phyloP scores from a whole-genome alignment of 257 asterid genomes.

The Solanum chilense region DNA sequence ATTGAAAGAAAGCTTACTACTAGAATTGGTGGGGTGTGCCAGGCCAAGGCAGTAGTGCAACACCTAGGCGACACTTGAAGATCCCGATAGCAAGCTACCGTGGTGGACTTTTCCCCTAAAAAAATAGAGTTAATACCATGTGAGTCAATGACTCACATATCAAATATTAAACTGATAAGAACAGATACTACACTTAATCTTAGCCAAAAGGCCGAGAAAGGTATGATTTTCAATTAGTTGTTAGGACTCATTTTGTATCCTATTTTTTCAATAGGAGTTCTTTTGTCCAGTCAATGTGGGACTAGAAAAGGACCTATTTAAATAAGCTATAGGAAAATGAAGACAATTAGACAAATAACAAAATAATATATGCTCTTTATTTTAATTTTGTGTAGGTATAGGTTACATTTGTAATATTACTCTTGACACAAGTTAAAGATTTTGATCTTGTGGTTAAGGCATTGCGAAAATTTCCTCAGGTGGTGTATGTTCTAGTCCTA shows the following conservation, averaged over 20 bases:
- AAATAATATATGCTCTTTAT: conserved; percentile 15
- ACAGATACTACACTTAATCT: conserved; percentile 75
- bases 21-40: not conserved
- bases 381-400: not conserved
- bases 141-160: not conserved
- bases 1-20: no score
- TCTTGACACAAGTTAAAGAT: no score
- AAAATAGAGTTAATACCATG: not conserved
- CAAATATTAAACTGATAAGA: conserved; percentile 47
- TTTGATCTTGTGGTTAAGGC: no score
- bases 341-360: conserved; percentile 19
- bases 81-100: not conserved
- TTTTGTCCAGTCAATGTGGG: not conserved
- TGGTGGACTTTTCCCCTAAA: not conserved
- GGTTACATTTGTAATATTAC: not conserved
- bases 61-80: not conserved
- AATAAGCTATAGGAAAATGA: not conserved
- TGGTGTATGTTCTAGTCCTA: no score
- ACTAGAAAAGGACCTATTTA: not conserved
- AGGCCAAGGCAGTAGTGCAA: not conserved
- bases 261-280: not conserved
- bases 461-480: no score
- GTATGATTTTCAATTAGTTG: conserved; percentile 8
- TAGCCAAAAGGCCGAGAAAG: conserved; percentile 80
- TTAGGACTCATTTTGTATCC: not conserved